A percentile compares a stretch with the other conserved stretches of the same genome.
These are phyloP conservation scores for Pleurotus salmoneostramineus DNA, from an alignment of 768 basidiomycete genomes.

Conservation along the genomic window DNA sequence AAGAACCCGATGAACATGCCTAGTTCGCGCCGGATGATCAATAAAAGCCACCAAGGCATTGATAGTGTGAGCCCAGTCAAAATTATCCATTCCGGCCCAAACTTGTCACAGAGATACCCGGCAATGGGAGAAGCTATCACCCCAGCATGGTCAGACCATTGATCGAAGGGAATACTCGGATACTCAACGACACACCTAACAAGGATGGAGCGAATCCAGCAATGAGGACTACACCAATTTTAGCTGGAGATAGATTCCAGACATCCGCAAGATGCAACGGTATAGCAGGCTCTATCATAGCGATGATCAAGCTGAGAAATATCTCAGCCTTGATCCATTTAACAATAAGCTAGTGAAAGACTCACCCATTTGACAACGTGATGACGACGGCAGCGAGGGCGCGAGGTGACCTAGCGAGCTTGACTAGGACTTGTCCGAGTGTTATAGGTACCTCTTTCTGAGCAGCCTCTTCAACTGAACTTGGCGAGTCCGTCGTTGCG, in stretches of 20 bases:
- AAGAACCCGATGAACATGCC: constrained; percentile 44
- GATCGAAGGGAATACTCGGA: not conserved
- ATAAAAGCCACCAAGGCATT: constrained; percentile 60
- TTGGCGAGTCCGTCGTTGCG: not conserved
- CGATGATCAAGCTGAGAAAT: constrained; percentile 37
- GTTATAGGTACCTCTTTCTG: constrained; percentile 22
- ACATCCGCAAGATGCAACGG: constrained; percentile 48
- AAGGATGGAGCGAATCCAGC: constrained; percentile 62
- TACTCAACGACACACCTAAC: constrained; percentile 41
- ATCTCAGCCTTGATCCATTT: not conserved
- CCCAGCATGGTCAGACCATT: not conserved
- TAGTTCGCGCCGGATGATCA: constrained; percentile 43
- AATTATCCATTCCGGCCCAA: constrained; percentile 54
- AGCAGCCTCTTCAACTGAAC: not conserved
- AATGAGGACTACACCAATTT: constrained; percentile 66
- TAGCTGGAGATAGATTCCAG: constrained; percentile 43
- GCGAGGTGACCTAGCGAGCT: constrained; percentile 41
- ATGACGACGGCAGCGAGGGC: constrained; percentile 42
- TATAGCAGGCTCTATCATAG: constrained; percentile 51
- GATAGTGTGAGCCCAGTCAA: constrained; percentile 42
- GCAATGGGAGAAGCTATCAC: constrained; percentile 50
- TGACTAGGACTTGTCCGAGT: constrained; percentile 34
- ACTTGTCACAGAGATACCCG: constrained; percentile 55
- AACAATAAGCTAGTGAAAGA: not conserved
- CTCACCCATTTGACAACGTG: constrained; percentile 53